Evolutionary conservation across 1,284 basidiomycete species (phyloP), one percentile per base, ranked within the genome.

Genomic region (Erythrobasidium hasegawianum): DNA sequence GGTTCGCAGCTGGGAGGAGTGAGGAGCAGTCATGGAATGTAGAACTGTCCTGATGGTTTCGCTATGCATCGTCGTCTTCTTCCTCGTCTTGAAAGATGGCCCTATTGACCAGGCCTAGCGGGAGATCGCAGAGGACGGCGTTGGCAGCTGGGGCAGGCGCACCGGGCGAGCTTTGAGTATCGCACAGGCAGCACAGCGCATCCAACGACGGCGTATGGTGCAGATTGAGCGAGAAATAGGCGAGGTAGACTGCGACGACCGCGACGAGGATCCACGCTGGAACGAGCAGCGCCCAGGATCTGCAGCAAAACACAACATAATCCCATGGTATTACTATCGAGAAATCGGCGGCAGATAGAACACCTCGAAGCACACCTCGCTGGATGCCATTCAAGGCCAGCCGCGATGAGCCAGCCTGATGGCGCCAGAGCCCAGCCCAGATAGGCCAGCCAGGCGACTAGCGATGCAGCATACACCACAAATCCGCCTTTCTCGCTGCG

Each of bases 201-300:
- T 57, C 45, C 7, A 70, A 58, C 10, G 70, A 13, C 0, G 72
- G 69, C 11, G 73, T 73, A 54, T 69, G 55, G 47, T 68, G 71
- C 22, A 75, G 62, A 61, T 72, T 74, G 64, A 75, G 62, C 20
- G 67, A 53, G 20, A 72, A 64, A 61, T 75, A 75, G 24, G 60
- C 54, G 20, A 69, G 20, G 60, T 75, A 75, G 61, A 68, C 50
- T 64, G 69, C 73, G 9, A 64, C 67, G n/a, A 72, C 69, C 29
- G 65, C 54, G 62, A 74, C 69, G 56, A 71, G 69, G 27, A 72
- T 68, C 73, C 73, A 75, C 0, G 71, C 60, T 1, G 73, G 73
- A 0, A 73, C 50, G 22, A 75, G 68, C 1, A 75, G 45, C 0
- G 72, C 72, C 73, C 73, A 75, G 59, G 73, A 70, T 24, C 73